A percentile compares a stretch with the other conserved stretches of the same genome.
Conservation (phyloP, 2,329 filamentous ascomycete genomes). For the Aureobasidium lini region DNA sequence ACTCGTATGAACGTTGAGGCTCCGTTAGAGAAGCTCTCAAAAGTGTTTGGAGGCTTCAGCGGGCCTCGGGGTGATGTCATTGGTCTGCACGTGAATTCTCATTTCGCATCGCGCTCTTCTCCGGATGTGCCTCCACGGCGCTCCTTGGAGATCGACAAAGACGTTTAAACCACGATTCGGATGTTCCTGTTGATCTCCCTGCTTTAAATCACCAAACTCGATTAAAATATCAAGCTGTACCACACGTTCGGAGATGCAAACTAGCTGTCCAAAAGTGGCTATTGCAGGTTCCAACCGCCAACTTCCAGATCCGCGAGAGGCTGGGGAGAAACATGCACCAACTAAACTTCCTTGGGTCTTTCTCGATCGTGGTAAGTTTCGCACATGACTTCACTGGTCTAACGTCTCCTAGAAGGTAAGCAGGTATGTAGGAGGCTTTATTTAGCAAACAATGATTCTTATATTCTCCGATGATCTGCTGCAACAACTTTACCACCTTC, state of each 20-base stretch:
- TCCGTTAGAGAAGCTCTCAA: background rate
- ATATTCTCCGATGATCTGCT: background rate
- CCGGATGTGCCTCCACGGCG: background rate
- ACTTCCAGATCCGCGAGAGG: too few species aligned
- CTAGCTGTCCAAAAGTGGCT: background rate
- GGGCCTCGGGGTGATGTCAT: background rate
- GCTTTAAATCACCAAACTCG: background rate
- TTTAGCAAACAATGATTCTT: background rate
- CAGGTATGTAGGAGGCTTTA: background rate
- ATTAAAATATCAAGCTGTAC: background rate
- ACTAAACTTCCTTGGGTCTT: background rate
- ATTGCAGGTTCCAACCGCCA: background rate
- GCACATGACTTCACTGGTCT: conserved; percentile 8
- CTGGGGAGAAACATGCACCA: background rate
- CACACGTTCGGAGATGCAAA: too few species aligned
- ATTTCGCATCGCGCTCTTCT: background rate
- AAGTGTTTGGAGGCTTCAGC: background rate
- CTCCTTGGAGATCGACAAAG: background rate
- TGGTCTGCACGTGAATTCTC: background rate
- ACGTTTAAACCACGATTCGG: background rate
- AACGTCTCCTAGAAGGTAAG: background rate
- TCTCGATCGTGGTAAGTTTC: background rate
- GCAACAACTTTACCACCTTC: background rate
- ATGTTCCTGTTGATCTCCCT: conserved; percentile 4
- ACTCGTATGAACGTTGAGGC: background rate